Evolutionary conservation across 148 eudicot species (phyloP), one percentile per base, ranked within the genome.

Genomic region (Selenicereus undatus): DNA sequence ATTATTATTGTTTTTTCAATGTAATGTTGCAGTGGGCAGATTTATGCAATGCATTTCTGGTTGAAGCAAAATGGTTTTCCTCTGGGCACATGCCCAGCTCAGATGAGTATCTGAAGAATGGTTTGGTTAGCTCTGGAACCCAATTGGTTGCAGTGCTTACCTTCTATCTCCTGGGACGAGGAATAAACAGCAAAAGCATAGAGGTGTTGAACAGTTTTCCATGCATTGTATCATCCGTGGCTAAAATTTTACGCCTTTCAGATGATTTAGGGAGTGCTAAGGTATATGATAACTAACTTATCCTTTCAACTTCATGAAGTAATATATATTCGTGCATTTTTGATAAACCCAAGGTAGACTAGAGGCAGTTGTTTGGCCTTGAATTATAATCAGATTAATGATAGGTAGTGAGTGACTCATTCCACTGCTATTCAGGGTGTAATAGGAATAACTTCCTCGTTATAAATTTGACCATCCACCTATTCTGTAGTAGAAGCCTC

Each of bases 211-310:
- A 81, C 43, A 78, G 76, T 7, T 79, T 68, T 74, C 79, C 86
- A 6, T 24, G 45, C 16, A 85, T 92, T 42, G 79, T 78, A 13
- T 77, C 88, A 20, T 86, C 82, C 13, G 43, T 78, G 8, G 97
- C 90, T 18, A 85, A 88, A 50, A 89, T 94, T 81, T 85, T 89
- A 80, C 93, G 97, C 11, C 93, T 93, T 80, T 90, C 84, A 86
- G 91, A 93, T 80, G 95, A 91, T 76, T 75, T 92, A 75, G 92
- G 91, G 80, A 88, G 88, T 66, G 85, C 90, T 39, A 81, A 88
- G 92, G 97, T 90, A 51, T 24, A 17, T n/a, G 7, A 8, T 12
- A 5, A 64, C 27, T 9, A 27, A 64, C 14, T 64, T 64, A 32
- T 17, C 22, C 22, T 18, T 56, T 56, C 62, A 56, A 1, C 5